These are phyloP conservation scores for Candida fluviatilis DNA, from an alignment of 805 yeast genomes.

Conservation along the genomic window DNA sequence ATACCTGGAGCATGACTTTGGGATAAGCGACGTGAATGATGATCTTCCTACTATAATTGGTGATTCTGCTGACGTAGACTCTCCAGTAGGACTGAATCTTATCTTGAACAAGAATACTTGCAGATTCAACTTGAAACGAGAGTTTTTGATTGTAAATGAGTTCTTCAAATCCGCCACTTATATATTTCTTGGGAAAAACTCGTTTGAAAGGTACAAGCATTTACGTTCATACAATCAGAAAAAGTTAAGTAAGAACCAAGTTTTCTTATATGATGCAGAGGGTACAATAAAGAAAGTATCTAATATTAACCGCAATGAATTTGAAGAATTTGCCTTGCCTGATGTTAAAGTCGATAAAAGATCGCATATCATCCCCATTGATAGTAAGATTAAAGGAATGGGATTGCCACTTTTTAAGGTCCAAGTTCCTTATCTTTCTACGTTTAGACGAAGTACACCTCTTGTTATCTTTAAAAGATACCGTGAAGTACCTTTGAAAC, in stretches of 20 bases:
- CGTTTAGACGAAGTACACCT: conserved; percentile 32
- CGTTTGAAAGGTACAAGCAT: conserved; percentile 25
- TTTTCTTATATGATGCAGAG: conserved; percentile 16
- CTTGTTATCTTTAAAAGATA: conserved; percentile 28
- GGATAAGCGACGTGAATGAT: conserved; percentile 11
- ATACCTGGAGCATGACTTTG: background rate
- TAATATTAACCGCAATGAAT: conserved; percentile 5
- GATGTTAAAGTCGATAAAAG: conserved; percentile 21
- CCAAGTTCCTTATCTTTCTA: conserved; percentile 32
- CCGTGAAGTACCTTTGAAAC: conserved; percentile 25
- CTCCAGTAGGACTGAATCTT: conserved; percentile 2
- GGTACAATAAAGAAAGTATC: conserved; percentile 15
- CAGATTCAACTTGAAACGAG: conserved; percentile 24
- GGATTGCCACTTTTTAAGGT: conserved; percentile 37
- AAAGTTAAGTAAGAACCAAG: conserved; percentile 17
- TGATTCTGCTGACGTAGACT: conserved; percentile 11
- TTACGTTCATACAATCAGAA: conserved; percentile 18
- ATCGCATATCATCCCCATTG: conserved; percentile 29
- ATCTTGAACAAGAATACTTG: conserved; percentile 20
- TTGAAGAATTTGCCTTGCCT: background rate
- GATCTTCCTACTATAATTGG: conserved; percentile 20
- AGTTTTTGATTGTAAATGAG: conserved; percentile 28
- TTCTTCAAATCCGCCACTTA: conserved; percentile 24
- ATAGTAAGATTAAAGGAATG: conserved; percentile 24
- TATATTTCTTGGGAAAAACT: conserved; percentile 27